These are phyloP conservation scores for Hypsizygus marmoreus DNA, from an alignment of 768 basidiomycete species.

Conservation along the genomic window DNA sequence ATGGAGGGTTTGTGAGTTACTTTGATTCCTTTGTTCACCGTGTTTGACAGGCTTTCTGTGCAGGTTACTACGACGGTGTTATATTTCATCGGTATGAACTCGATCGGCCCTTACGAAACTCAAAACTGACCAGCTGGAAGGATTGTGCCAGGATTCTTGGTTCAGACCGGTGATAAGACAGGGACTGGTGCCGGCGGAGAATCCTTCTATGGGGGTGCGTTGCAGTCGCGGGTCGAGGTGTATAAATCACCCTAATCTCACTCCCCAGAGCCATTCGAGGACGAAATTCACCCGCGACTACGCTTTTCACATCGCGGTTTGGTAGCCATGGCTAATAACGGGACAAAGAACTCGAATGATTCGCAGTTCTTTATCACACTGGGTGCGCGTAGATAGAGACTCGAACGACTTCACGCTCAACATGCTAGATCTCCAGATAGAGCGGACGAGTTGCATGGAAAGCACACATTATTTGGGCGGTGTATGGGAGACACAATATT, in stretches of 20 bases:
- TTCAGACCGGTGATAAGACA: constrained; percentile 93
- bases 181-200: constrained; percentile 93
- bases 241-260: not conserved
- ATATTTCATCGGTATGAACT: constrained; percentile 82
- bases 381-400: constrained; percentile 42
- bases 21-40: not conserved
- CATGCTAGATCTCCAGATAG: too few relatives aligned
- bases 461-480: constrained; percentile 94
- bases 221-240: not conserved
- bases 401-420: too few relatives aligned
- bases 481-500: constrained; percentile 86
- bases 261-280: constrained; percentile 82
- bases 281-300: constrained; percentile 91
- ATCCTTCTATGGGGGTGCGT: constrained; percentile 86
- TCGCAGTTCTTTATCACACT: constrained; percentile 97
- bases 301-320: constrained; percentile 89
- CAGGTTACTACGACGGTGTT: constrained; percentile 95
- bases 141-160: constrained; percentile 89
- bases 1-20: constrained; percentile 76
- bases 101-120: not conserved
- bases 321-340: constrained; percentile 92
- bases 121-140: constrained; percentile 23
- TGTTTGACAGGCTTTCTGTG: not conserved
- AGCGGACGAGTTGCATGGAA: constrained; percentile 91
- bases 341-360: constrained; percentile 84